Percentiles rank a stretch among this genome's conserved stretches.
These are phyloP conservation scores for Diversispora eburnea DNA, from an alignment of 192 early-diverging fungal genomes.

Conservation along the genomic window DNA sequence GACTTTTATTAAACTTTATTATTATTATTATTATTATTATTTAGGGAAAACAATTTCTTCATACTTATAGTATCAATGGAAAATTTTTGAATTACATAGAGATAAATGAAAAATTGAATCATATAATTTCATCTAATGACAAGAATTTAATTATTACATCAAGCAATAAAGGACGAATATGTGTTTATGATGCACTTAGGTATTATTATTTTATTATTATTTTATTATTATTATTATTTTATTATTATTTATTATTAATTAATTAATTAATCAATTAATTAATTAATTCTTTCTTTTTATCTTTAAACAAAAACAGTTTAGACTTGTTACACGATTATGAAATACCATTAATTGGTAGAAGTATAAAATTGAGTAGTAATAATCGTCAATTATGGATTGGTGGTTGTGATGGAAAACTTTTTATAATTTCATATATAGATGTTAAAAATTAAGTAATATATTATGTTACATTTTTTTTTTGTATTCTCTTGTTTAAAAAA, in stretches of 20 bases:
- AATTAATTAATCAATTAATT: background rate
- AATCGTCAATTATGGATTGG: conserved; percentile 15
- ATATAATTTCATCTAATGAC: conserved; percentile 15
- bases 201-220: background rate
- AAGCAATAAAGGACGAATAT: conserved; percentile 4
- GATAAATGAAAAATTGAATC: background rate
- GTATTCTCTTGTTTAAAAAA: too few relatives aligned
- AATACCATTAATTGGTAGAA: conserved; percentile 16
- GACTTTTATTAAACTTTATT: background rate
- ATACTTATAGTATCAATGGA: conserved; percentile 28
- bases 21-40: background rate
- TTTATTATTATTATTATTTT: background rate
- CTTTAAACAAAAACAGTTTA: conserved; percentile 9
- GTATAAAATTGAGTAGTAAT: conserved; percentile 17
- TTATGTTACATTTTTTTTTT: too few relatives aligned
- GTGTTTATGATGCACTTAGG: conserved; percentile 23
- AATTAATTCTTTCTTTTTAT: background rate
- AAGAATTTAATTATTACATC: conserved; percentile 13
- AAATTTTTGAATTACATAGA: conserved; percentile 18
- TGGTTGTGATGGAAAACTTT: conserved; percentile 22
- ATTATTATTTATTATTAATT: background rate
- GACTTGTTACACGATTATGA: conserved; percentile 9
- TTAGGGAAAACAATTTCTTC: conserved; percentile 22
- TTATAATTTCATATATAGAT: conserved; percentile 19
- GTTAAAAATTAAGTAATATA: background rate